Percentiles rank a stretch among this genome's conserved stretches.
Conservation (phyloP, 495 filamentous ascomycete genomes). For the Evansstolkia leycettana region DNA sequence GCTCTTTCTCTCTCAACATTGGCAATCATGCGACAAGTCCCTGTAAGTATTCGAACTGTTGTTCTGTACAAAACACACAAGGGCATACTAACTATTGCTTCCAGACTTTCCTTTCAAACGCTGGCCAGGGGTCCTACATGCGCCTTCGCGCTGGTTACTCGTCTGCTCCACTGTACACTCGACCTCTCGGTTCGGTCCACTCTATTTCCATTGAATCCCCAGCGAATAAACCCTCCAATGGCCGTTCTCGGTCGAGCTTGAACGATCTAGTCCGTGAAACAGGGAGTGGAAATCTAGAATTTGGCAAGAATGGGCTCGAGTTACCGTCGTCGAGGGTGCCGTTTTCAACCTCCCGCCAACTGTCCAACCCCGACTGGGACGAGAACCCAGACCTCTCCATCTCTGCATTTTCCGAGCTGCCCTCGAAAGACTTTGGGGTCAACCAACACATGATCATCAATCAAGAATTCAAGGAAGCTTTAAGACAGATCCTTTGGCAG, state of each 20-base stretch:
- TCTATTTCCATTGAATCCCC: constrained; percentile 15
- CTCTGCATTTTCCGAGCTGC: constrained; percentile 72
- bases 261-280: constrained; percentile 5
- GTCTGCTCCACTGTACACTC: constrained; percentile 6
- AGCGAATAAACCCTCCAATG: constrained; percentile 10
- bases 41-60: constrained; percentile 14
- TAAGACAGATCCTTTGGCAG: constrained; percentile 82
- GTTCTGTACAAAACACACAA: not conserved
- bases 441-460: constrained; percentile 95
- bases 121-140: constrained; percentile 13
- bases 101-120: constrained; percentile 12
- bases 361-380: constrained; percentile 54
- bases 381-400: constrained; percentile 64
- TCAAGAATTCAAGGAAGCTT: constrained; percentile 80
- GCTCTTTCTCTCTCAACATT: too few relatives aligned
- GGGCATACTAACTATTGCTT: not conserved
- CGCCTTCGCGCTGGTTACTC: constrained; percentile 11
- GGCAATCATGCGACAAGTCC: constrained; percentile 22
- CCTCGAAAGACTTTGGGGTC: constrained; percentile 77
- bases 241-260: constrained; percentile 5
- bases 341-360: constrained; percentile 26
- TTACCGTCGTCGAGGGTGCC: constrained; percentile 12
- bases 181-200: constrained; percentile 14
- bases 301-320: constrained; percentile 4
- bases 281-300: constrained; percentile 2